A percentile compares a stretch with the other conserved stretches of the same genome.
Evolutionary conservation across 495 filamentous ascomycete genomes (phyloP).

Genomic region (Hypoxylon crocopeplum): DNA sequence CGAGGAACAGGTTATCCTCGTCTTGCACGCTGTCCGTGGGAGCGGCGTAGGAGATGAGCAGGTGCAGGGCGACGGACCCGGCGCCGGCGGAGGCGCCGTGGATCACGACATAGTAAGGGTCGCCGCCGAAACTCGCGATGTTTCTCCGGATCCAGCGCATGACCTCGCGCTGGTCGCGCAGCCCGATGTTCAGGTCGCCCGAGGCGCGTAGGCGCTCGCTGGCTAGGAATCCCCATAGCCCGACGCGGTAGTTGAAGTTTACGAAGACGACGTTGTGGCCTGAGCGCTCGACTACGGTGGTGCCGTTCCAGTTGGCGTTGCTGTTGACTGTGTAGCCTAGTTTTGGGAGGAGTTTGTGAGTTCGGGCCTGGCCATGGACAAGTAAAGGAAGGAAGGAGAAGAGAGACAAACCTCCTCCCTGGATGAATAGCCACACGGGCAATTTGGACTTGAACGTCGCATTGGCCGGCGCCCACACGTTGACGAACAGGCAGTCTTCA

Average conservation of each 20-base stretch:
- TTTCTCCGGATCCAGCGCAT: conserved; percentile 74
- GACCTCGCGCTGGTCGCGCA: conserved; percentile 72
- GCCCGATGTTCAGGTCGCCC: conserved; percentile 68
- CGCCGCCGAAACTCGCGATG: conserved; percentile 74
- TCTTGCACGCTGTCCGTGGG: conserved; percentile 25
- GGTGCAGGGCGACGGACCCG: conserved; percentile 68
- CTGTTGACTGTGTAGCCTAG: conserved; percentile 64
- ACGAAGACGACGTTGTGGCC: conserved; percentile 69
- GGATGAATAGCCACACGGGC: conserved; percentile 77
- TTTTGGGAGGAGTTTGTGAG: neutral
- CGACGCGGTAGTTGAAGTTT: conserved; percentile 78
- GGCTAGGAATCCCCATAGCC: conserved; percentile 75
- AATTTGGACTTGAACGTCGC: conserved; percentile 56
- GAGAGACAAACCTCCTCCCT: conserved; percentile 64
- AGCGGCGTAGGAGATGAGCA: conserved; percentile 62
- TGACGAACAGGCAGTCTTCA: conserved; percentile 79
- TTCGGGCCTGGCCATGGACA: neutral
- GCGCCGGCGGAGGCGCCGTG: conserved; percentile 77
- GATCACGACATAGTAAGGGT: conserved; percentile 73
- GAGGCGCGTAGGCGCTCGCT: conserved; percentile 59
- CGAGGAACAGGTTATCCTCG: conserved; percentile 43
- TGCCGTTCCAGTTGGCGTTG: conserved; percentile 72
- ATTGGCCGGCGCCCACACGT: conserved; percentile 72
- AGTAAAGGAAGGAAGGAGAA: neutral
- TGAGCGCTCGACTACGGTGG: conserved; percentile 64